Conservation (phyloP, 768 basidiomycete genomes). For the Amanita molliuscula region DNA sequence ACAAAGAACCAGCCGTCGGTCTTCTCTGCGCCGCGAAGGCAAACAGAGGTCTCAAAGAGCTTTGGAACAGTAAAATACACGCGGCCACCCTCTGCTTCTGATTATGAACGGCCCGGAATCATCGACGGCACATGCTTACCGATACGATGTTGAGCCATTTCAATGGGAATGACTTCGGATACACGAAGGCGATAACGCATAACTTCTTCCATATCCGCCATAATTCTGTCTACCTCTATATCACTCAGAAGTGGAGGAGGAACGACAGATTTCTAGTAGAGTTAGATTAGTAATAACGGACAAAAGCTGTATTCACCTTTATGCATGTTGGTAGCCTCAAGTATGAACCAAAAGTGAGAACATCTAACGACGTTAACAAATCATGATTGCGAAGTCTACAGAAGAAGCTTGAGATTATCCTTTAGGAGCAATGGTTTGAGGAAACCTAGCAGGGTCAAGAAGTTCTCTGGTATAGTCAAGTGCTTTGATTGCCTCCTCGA, state of each 20-base stretch:
- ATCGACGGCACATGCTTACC: conserved; percentile 24
- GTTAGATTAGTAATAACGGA: conserved; percentile 5
- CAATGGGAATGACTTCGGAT: conserved; percentile 70
- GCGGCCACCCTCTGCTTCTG: conserved; percentile 56
- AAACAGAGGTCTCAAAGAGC: conserved; percentile 67
- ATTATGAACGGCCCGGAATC: conserved; percentile 9
- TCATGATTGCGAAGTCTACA: conserved; percentile 86
- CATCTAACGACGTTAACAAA: conserved; percentile 81
- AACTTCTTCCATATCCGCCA: conserved; percentile 64
- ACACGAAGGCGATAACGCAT: conserved; percentile 74
- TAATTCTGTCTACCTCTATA: conserved; percentile 49
- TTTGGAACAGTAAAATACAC: conserved; percentile 66
- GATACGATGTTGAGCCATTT: conserved; percentile 66
- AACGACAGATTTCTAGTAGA: conserved; percentile 53
- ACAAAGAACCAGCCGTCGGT: conserved; percentile 85
- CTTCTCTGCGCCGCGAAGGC: conserved; percentile 56
- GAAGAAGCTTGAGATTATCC: background rate
- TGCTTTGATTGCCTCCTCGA: conserved; percentile 55
- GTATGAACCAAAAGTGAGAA: conserved; percentile 82
- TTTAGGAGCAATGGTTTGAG: conserved; percentile 3
- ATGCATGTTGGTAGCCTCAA: conserved; percentile 70
- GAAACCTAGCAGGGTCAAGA: conserved; percentile 71
- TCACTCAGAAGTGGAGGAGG: conserved; percentile 61
- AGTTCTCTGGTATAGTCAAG: conserved; percentile 58
- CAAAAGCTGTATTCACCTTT: conserved; percentile 38